Percentiles rank a stretch among this genome's conserved stretches.
phyloP scores from a whole-genome alignment of 768 basidiomycete genomes.

The Lactarius tabidus region DNA sequence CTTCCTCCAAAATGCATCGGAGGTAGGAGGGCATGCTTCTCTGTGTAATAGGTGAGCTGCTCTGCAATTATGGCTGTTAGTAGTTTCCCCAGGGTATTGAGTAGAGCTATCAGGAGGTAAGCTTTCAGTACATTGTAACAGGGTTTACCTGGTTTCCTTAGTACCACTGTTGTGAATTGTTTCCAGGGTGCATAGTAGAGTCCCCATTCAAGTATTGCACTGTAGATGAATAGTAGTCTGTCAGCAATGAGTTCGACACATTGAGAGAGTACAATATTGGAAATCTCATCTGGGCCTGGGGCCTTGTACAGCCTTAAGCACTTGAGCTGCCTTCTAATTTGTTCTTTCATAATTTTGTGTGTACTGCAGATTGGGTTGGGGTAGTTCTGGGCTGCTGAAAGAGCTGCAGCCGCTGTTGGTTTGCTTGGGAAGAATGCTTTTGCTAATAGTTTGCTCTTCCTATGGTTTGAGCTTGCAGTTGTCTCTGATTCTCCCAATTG shows the following conservation, averaged over 20 bases:
- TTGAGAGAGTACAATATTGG: conserved; percentile 35
- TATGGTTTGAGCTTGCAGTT: conserved; percentile 8
- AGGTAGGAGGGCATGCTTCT: too few relatives aligned
- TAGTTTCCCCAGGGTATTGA: too few relatives aligned
- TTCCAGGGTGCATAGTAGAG: background rate
- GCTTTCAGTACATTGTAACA: background rate
- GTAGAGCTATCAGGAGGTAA: too few relatives aligned
- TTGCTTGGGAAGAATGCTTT: conserved; percentile 32
- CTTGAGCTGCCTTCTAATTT: conserved; percentile 34
- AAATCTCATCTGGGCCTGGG: conserved; percentile 34
- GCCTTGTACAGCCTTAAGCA: conserved; percentile 8
- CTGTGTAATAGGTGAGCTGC: too few relatives aligned
- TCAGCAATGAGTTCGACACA: conserved; percentile 29
- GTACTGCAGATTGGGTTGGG: too few relatives aligned
- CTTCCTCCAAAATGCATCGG: too few relatives aligned
- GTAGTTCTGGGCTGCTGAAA: too few relatives aligned
- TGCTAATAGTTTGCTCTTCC: conserved; percentile 25
- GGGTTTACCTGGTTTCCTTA: too few relatives aligned
- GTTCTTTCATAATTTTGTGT: too few relatives aligned
- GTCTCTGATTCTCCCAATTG: background rate
- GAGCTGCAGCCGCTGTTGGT: background rate
- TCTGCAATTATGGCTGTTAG: too few relatives aligned
- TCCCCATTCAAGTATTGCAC: background rate
- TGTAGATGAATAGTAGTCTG: conserved; percentile 24
- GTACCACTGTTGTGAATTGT: background rate